These are phyloP conservation scores for Globisporangium yorkense DNA, from an alignment of 352 stramenopile species.

Conservation along the genomic window DNA sequence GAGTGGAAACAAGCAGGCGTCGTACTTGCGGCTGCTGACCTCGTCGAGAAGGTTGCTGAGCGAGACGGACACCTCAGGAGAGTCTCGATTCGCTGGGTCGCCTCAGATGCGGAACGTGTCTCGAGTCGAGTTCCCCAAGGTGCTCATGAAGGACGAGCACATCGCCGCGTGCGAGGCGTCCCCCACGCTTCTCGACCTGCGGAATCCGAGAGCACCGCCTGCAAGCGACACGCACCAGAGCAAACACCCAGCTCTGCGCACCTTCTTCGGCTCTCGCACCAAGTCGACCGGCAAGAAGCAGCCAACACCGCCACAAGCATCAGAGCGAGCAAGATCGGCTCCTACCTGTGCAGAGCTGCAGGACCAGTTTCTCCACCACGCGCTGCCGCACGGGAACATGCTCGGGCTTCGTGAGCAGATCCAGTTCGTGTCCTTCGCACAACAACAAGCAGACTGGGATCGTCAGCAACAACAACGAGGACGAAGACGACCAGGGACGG, in stretches of 20 bases:
- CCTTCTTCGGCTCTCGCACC: slow-evolving; percentile 1
- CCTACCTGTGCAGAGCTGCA: slow-evolving; percentile 34
- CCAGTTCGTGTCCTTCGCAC: slow-evolving; percentile 33
- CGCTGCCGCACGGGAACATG: slow-evolving; percentile 37
- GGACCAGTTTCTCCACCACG: slow-evolving; percentile 39
- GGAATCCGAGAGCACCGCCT: slow-evolving; percentile 1
- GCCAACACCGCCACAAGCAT: background rate
- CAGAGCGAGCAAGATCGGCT: slow-evolving; percentile 6
- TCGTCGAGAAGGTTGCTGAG: slow-evolving; percentile 2
- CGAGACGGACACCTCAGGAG: background rate
- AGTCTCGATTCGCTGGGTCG: background rate
- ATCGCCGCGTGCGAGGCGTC: background rate
- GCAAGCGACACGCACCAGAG: background rate
- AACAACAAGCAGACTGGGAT: slow-evolving; percentile 17
- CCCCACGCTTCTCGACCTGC: background rate
- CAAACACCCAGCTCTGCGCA: slow-evolving; percentile 1
- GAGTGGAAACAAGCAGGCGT: slow-evolving; percentile 2
- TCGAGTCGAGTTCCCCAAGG: slow-evolving; percentile 41
- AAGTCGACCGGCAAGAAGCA: background rate
- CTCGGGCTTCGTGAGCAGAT: slow-evolving; percentile 41
- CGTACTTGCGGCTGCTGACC: slow-evolving; percentile 3
- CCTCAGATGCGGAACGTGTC: background rate
- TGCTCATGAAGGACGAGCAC: slow-evolving; percentile 21
- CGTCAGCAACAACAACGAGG: slow-evolving; percentile 3
- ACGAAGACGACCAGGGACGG: slow-evolving; percentile 10